phyloP scores from a whole-genome alignment of 2,329 filamentous ascomycete species.

The Exserohilum turcica region DNA sequence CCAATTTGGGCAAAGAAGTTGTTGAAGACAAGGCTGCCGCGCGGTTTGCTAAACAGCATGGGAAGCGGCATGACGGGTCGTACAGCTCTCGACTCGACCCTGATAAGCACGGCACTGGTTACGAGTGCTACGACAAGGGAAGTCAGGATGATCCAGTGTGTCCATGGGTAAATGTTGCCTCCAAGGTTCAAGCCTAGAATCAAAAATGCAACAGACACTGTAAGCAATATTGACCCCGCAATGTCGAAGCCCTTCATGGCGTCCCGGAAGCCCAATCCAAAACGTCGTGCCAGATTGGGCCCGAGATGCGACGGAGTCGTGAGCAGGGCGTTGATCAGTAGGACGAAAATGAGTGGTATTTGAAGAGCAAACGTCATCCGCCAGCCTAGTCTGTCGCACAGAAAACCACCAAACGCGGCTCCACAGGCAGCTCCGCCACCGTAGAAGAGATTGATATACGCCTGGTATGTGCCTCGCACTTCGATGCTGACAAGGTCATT shows the following conservation, averaged over 20 bases:
- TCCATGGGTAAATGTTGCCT: constrained; percentile 59
- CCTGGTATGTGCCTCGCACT: constrained; percentile 73
- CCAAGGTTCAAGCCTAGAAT: constrained; percentile 60
- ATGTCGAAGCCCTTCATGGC: constrained; percentile 57
- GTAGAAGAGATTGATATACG: constrained; percentile 68
- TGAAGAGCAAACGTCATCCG: constrained; percentile 68
- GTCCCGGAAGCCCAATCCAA: constrained; percentile 49
- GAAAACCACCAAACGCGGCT: constrained; percentile 70
- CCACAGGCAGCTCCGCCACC: constrained; percentile 61
- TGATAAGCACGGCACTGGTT: constrained; percentile 49
- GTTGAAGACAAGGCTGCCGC: constrained; percentile 57
- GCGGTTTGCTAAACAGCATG: constrained; percentile 54
- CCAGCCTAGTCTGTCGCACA: constrained; percentile 75
- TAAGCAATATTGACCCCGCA: constrained; percentile 55
- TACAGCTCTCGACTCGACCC: constrained; percentile 46
- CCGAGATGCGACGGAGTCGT: constrained; percentile 55
- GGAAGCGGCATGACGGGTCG: constrained; percentile 57
- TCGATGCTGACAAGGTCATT: constrained; percentile 77
- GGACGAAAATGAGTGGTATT: constrained; percentile 55
- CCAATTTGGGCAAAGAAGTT: constrained; percentile 59
- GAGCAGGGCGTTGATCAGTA: constrained; percentile 51
- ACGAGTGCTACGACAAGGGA: constrained; percentile 52
- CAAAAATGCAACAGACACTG: constrained; percentile 53
- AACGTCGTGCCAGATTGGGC: constrained; percentile 50
- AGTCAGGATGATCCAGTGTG: constrained; percentile 55